These are phyloP conservation scores for Solanum chilense DNA, from an alignment of 257 asterid genomes.

Conservation along the genomic window DNA sequence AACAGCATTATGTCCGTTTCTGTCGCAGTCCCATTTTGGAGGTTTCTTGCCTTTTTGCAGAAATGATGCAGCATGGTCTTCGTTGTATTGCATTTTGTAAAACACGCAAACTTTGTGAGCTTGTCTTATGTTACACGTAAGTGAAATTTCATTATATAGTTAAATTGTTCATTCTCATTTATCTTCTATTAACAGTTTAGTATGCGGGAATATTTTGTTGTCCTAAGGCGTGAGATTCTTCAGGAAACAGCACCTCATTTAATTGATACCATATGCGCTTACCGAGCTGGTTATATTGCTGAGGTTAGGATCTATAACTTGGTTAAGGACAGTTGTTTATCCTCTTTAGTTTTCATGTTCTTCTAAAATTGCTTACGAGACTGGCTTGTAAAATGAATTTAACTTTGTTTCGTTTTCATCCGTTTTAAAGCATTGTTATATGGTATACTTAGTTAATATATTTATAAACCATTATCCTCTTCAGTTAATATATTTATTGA, in stretches of 20 bases:
- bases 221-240: conserved; percentile 78
- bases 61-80: conserved; percentile 93
- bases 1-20: background rate
- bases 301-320: conserved; percentile 49
- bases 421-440: background rate
- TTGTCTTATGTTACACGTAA: conserved; percentile 85
- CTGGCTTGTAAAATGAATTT: background rate
- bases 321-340: background rate
- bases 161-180: background rate
- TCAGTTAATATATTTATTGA: background rate
- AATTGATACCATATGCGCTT: conserved; percentile 51
- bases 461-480: no score
- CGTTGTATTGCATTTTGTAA: conserved; percentile 95
- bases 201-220: conserved; percentile 9
- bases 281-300: conserved; percentile 86
- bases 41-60: conserved; percentile 76
- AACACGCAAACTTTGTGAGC: conserved; percentile 96
- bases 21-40: conserved; percentile 81
- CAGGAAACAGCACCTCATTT: conserved; percentile 60
- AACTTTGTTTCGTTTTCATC: background rate
- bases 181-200: conserved; percentile 6
- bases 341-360: background rate
- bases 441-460: no score
- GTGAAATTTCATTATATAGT: conserved; percentile 16
- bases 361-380: background rate